A percentile compares a stretch with the other conserved stretches of the same genome.
phyloP scores from a whole-genome alignment of 2,329 filamentous ascomycete species.

The Calonectria pauciramosa region DNA sequence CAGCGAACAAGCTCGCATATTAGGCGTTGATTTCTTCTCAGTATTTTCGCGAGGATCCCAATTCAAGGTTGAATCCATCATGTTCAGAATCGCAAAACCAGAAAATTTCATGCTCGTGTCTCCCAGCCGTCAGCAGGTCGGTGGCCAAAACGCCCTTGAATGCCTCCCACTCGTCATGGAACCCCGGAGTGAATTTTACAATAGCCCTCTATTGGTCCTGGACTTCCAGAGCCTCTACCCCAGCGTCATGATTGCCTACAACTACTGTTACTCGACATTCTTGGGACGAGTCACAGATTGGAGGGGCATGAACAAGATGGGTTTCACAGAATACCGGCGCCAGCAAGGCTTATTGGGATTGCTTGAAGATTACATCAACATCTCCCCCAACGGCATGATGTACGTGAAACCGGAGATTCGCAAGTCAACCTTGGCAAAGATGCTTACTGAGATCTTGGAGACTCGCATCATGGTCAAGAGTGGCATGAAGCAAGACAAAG shows the following conservation, averaged over 20 bases:
- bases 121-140: conserved; percentile 91
- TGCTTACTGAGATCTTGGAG: conserved; percentile 95
- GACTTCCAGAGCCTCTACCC: conserved; percentile 98
- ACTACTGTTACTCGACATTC: conserved; percentile 98
- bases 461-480: conserved; percentile 98
- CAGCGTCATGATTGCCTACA: conserved; percentile 99
- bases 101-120: conserved; percentile 94
- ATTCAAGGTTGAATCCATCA: conserved; percentile 98
- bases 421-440: conserved; percentile 93
- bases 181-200: conserved; percentile 94
- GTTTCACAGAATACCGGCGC: conserved; percentile 88
- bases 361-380: conserved; percentile 88
- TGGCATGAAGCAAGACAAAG: conserved; percentile 94
- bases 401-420: conserved; percentile 88
- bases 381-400: conserved; percentile 97
- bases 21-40: conserved; percentile 97
- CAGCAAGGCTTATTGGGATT: conserved; percentile 81
- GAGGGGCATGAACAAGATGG: conserved; percentile 96
- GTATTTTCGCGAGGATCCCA: conserved; percentile 96
- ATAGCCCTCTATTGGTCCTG: conserved; percentile 87
- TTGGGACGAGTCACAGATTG: conserved; percentile 87
- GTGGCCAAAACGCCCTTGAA: conserved; percentile 92
- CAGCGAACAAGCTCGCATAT: conserved; percentile 91
- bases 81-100: conserved; percentile 98
- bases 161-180: conserved; percentile 98